These are phyloP conservation scores for Jatropha curcas DNA, from an alignment of 345 rosid species.

Conservation along the genomic window DNA sequence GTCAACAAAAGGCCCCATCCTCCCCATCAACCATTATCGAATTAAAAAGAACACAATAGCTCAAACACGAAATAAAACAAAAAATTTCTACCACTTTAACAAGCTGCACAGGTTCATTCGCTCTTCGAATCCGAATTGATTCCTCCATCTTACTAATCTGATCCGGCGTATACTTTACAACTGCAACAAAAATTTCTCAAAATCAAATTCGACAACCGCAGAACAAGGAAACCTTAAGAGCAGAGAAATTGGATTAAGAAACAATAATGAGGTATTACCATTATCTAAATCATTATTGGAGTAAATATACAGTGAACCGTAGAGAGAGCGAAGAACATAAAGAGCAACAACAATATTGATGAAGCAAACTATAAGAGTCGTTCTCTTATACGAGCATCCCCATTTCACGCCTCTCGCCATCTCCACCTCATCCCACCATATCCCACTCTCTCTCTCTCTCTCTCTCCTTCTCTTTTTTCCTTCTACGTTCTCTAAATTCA, in stretches of 20 bases:
- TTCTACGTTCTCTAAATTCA: no score
- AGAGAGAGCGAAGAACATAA: conserved; percentile 81
- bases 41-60: neutral
- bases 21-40: neutral
- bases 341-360: conserved; percentile 92
- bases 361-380: conserved; percentile 76
- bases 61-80: neutral
- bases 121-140: conserved; percentile 79
- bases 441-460: neutral
- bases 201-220: neutral
- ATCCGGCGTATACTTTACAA: conserved; percentile 66
- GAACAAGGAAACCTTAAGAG: neutral
- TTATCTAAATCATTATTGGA: conserved; percentile 38
- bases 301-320: conserved; percentile 71
- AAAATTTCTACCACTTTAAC: conserved; percentile 51
- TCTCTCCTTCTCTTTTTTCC: no score
- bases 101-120: conserved; percentile 60
- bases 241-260: neutral
- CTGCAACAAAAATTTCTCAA: conserved; percentile 33
- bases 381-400: conserved; percentile 67
- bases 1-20: conserved; percentile 1
- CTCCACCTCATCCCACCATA: conserved; percentile 32
- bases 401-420: conserved; percentile 44
- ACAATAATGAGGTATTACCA: conserved; percentile 12
- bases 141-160: conserved; percentile 93